phyloP scores from a whole-genome alignment of 257 asterid genomes.

The Avicennia marina region DNA sequence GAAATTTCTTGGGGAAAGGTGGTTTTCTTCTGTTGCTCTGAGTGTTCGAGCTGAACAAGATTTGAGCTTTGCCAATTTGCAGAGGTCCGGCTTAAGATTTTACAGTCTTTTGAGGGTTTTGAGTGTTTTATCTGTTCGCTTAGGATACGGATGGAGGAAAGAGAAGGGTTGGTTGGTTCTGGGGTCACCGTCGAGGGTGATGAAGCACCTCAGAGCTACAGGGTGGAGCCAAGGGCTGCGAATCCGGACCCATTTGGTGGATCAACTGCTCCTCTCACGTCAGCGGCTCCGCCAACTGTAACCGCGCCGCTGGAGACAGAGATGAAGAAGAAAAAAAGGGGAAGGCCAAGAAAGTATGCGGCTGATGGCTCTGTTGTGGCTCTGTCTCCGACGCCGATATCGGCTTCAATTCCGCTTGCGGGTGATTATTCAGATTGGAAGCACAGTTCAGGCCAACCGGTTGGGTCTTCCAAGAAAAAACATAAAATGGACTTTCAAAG shows the following conservation, averaged over 20 bases:
- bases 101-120: slow-evolving; percentile 25
- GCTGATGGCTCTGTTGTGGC: slow-evolving; percentile 43
- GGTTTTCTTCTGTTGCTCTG: slow-evolving; percentile 8
- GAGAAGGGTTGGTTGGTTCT: slow-evolving; percentile 33
- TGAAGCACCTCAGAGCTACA: slow-evolving; percentile 39
- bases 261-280: slow-evolving; percentile 21
- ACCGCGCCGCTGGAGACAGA: slow-evolving; percentile 23
- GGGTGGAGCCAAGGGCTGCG: slow-evolving; percentile 30
- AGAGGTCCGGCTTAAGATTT: slow-evolving; percentile 8
- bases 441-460: slow-evolving; percentile 31
- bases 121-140: slow-evolving; percentile 6
- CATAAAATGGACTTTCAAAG: slow-evolving; percentile 50
- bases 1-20: slow-evolving; percentile 7
- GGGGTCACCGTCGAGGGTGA: slow-evolving; percentile 35
- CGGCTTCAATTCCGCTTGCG: slow-evolving; percentile 64
- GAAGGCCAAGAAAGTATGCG: slow-evolving; percentile 60
- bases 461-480: slow-evolving; percentile 64
- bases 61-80: slow-evolving; percentile 23
- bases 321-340: slow-evolving; percentile 48
- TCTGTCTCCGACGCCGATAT: slow-evolving; percentile 69
- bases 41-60: slow-evolving; percentile 8
- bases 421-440: slow-evolving; percentile 55
- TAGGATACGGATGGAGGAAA: slow-evolving; percentile 46
- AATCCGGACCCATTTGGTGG: slow-evolving; percentile 30
- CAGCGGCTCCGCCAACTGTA: neutral